Evolutionary conservation across 768 basidiomycete species (phyloP), one percentile per base, ranked within the genome.

Genomic region (Tulasnella sp.): DNA sequence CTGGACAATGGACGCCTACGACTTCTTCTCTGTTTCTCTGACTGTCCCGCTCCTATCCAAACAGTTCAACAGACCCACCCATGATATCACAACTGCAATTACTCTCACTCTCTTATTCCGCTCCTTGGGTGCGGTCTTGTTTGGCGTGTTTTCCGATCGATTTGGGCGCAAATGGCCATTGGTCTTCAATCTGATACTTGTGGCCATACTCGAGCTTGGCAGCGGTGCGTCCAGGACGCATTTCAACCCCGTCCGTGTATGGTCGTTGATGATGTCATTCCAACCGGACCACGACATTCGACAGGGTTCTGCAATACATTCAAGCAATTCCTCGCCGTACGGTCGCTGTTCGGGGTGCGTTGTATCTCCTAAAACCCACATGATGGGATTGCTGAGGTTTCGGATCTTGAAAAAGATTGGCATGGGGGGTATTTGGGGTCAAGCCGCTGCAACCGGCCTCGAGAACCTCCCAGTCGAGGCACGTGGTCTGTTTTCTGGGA

Each of bases 131-230:
- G 70, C 68, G 2, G 36, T 62, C 40, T 49, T 59, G 15, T 61
- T 63, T 32, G 61, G 45, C 31, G 17, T 57, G 17, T 63, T 84
- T n/a, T 86, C 85, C 1, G 93, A 96, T 67, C 80, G 93, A 3
- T 94, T 74, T 67, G 93, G 93, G 3, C 78, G 93, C 27, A 94
- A 93, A 74, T 98, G 91, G 91, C 91, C 91, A 3, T 74, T 93
- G 4, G 80, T 94, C 27, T 61, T 64, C 61, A 92, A 91, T 67
- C 74, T 93, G 19, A 42, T 89, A 23, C 65, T 92, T 45, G 78
- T 89, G 60, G 74, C 77, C 12, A 67, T 77, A 4, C 78, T 96
- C 51, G 81, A 91, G 64, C 77, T 96, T 21, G 86, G 81, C 0
- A 80, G 81, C 1, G 50, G 48, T 49, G 48, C 25, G 48, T 49